Conservation (phyloP, 129 eudicot genomes). For the Ambrosia trifida region DNA sequence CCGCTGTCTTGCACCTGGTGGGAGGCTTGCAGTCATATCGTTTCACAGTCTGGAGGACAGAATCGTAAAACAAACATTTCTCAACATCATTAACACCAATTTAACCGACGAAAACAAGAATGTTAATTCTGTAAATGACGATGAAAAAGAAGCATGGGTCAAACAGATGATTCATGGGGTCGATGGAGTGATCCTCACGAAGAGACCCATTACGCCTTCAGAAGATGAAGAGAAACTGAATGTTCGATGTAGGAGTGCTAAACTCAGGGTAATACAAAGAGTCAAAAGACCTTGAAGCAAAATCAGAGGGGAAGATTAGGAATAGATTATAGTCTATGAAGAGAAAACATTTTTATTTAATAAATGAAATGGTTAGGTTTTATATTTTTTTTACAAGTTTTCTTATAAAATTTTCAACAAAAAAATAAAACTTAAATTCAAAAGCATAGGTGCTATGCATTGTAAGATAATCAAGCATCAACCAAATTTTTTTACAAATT, state of each 20-base stretch:
- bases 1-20: constrained; percentile 80
- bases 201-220: constrained; percentile 90
- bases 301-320: background rate
- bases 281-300: constrained; percentile 29
- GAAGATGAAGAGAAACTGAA: constrained; percentile 80
- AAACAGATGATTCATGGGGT: constrained; percentile 58
- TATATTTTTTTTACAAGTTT: no score
- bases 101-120: constrained; percentile 27
- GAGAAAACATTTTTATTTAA: no score
- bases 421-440: no score
- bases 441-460: no score
- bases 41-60: constrained; percentile 98
- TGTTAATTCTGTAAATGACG: constrained; percentile 1
- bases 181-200: constrained; percentile 63
- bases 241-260: constrained; percentile 86
- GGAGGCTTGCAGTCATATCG: constrained; percentile 95
- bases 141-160: constrained; percentile 74
- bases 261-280: constrained; percentile 91
- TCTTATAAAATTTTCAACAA: no score
- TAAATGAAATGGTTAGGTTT: no score
- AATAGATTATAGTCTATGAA: background rate
- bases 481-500: no score
- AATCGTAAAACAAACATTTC: constrained; percentile 91
- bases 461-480: no score
- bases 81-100: constrained; percentile 50